Percentiles rank a stretch among this genome's conserved stretches.
Evolutionary conservation across 768 basidiomycete species (phyloP).

Genomic region (Macrolepiota dolichaula): DNA sequence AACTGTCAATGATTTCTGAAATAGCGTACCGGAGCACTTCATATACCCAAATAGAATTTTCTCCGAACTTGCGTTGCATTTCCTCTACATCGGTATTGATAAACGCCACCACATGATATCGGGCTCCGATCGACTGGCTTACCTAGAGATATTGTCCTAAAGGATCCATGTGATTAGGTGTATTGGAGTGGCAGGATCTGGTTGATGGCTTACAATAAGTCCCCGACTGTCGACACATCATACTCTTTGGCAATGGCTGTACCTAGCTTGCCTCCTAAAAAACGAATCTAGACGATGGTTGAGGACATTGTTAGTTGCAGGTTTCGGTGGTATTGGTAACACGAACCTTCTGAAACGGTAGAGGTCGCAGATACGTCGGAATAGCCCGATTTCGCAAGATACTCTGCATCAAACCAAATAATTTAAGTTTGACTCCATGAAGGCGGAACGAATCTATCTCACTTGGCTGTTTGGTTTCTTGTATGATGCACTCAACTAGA

Average conservation of each 20-base stretch:
- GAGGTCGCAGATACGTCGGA: slow-evolving; percentile 76
- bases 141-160: slow-evolving; percentile 61
- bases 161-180: slow-evolving; percentile 6
- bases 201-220: slow-evolving; percentile 67
- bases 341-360: slow-evolving; percentile 83
- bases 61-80: slow-evolving; percentile 78
- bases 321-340: not conserved
- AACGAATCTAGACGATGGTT: slow-evolving; percentile 65
- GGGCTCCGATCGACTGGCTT: slow-evolving; percentile 13
- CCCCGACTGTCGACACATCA: slow-evolving; percentile 85
- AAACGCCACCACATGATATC: not conserved
- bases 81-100: slow-evolving; percentile 46
- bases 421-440: not conserved
- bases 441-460: not conserved
- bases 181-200: not conserved
- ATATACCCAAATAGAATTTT: slow-evolving; percentile 87
- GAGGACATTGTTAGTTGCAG: not conserved
- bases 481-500: slow-evolving; percentile 83
- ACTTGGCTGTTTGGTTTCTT: slow-evolving; percentile 90
- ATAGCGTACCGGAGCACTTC: slow-evolving; percentile 74
- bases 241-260: slow-evolving; percentile 83
- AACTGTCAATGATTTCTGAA: not conserved
- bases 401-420: slow-evolving; percentile 52
- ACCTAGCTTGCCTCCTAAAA: slow-evolving; percentile 93
- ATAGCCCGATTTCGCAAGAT: slow-evolving; percentile 83